Evolutionary conservation across 441 rosid species (phyloP).

Genomic region (Populus hybrid): DNA sequence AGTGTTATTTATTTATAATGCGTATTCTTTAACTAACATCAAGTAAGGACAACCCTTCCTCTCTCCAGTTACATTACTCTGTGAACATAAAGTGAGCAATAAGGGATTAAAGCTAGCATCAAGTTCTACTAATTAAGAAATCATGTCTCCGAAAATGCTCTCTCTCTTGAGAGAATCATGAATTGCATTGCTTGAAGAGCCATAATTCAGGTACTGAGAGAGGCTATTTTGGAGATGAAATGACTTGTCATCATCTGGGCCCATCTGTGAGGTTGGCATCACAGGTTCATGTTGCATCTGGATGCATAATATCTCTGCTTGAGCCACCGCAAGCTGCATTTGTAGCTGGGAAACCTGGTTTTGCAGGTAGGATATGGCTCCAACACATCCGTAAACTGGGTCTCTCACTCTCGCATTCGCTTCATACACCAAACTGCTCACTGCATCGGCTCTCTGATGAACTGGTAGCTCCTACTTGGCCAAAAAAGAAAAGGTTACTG

Average conservation of each 20-base stretch:
- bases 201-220: conserved; percentile 45
- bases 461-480: conserved; percentile 67
- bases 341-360: conserved; percentile 85
- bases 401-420: conserved; percentile 89
- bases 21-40: neutral
- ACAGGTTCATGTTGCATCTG: conserved; percentile 68
- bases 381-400: conserved; percentile 93
- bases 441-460: conserved; percentile 86
- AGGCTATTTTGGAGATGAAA: conserved; percentile 36
- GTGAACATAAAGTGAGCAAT: neutral
- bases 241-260: conserved; percentile 39
- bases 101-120: neutral
- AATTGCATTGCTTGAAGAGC: conserved; percentile 48
- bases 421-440: conserved; percentile 85
- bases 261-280: conserved; percentile 31
- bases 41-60: neutral
- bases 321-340: conserved; percentile 92
- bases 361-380: conserved; percentile 83
- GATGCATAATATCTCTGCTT: conserved; percentile 81
- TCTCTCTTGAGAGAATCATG: conserved; percentile 70
- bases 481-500: conserved; percentile 35
- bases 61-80: neutral
- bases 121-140: conserved; percentile 31
- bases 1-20: neutral
- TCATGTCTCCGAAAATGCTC: conserved; percentile 47